phyloP scores from a whole-genome alignment of 257 asterid species.

The Solanum clarkiae region DNA sequence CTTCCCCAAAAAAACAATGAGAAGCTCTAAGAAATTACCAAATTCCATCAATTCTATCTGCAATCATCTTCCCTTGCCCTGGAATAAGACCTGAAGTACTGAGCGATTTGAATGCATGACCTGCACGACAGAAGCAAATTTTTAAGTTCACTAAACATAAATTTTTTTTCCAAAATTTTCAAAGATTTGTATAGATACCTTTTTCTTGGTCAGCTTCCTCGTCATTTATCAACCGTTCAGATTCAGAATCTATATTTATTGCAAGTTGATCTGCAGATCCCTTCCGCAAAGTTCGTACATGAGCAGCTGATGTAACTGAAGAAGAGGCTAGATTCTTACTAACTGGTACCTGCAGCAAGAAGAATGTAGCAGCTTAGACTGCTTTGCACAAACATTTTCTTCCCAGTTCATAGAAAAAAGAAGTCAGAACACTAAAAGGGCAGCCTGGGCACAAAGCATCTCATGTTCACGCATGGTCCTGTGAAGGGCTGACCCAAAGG shows the following conservation, averaged over 20 bases:
- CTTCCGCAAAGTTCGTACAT: constrained; percentile 68
- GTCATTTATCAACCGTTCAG: constrained; percentile 47
- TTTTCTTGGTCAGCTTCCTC: constrained; percentile 69
- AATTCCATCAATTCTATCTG: constrained; percentile 84
- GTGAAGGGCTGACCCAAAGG: neutral
- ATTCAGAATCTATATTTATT: constrained; percentile 64
- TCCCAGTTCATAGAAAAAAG: neutral
- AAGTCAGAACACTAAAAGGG: neutral
- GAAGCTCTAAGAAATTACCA: constrained; percentile 40
- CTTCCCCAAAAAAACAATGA: neutral
- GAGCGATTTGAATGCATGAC: constrained; percentile 77
- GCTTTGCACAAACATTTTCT: neutral
- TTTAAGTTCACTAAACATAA: neutral
- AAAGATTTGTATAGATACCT: constrained; percentile 29
- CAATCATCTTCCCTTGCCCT: constrained; percentile 77
- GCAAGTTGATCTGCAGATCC: constrained; percentile 91
- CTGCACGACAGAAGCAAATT: constrained; percentile 27
- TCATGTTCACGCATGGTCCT: neutral
- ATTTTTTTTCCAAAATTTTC: neutral
- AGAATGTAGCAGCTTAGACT: neutral
- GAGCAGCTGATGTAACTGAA: constrained; percentile 66
- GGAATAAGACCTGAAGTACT: constrained; percentile 78
- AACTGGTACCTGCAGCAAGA: constrained; percentile 46
- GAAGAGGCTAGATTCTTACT: constrained; percentile 41
- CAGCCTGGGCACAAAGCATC: neutral